phyloP scores from a whole-genome alignment of 73 alveolate species.

The Stentor roeselii region DNA sequence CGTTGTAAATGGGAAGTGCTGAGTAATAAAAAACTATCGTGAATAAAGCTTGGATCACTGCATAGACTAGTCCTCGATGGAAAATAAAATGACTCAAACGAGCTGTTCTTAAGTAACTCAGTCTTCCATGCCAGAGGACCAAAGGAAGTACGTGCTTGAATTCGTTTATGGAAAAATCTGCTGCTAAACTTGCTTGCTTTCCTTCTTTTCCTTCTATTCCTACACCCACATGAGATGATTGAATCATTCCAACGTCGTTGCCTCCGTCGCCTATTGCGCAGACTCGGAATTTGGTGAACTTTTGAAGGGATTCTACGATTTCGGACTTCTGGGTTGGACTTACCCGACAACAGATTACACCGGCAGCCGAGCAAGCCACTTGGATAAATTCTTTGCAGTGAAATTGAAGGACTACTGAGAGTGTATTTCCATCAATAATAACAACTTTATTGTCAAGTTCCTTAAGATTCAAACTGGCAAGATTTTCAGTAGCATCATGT shows the following conservation, averaged over 20 bases:
- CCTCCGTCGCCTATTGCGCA: slow-evolving; percentile 98
- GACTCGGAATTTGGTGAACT: slow-evolving; percentile 60
- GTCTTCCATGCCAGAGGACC: slow-evolving; percentile 96
- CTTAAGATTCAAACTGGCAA: slow-evolving; percentile 50
- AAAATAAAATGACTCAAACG: slow-evolving; percentile 57
- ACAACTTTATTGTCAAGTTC: slow-evolving; percentile 26
- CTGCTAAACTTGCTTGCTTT: slow-evolving; percentile 79
- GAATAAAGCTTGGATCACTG: slow-evolving; percentile 83
- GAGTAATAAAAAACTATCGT: slow-evolving; percentile 77
- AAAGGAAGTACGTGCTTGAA: slow-evolving; percentile 62
- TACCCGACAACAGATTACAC: slow-evolving; percentile 79
- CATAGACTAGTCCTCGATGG: slow-evolving; percentile 91
- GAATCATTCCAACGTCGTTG: slow-evolving; percentile 92
- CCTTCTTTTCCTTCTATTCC: slow-evolving; percentile 95
- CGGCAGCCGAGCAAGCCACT: slow-evolving; percentile 39
- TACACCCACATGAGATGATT: slow-evolving; percentile 86
- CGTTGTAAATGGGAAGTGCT: slow-evolving; percentile 83
- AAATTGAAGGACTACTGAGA: slow-evolving; percentile 31
- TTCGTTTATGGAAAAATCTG: slow-evolving; percentile 67
- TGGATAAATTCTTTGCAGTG: slow-evolving; percentile 34
- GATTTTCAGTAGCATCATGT: slow-evolving; percentile 44
- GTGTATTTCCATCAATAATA: slow-evolving; percentile 48
- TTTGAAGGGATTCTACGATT: slow-evolving; percentile 66
- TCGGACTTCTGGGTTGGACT: slow-evolving; percentile 91
- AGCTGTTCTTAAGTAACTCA: slow-evolving; percentile 67